Conservation (phyloP, 768 basidiomycete genomes). For the Rossbeevera mucosa region DNA sequence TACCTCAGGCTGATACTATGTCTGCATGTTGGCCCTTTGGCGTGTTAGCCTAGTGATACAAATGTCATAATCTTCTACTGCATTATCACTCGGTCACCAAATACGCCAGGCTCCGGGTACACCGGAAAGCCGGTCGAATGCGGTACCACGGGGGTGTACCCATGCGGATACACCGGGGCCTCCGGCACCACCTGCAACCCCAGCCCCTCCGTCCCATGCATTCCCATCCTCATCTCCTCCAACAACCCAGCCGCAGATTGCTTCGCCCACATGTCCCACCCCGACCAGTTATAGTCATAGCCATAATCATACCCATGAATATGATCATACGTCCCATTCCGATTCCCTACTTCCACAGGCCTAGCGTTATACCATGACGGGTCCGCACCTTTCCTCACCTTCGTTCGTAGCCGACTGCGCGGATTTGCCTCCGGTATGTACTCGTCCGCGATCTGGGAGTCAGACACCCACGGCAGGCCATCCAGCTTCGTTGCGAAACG, state of each 20-base stretch:
- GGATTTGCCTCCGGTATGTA: conserved; percentile 37
- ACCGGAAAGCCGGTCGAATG: background rate
- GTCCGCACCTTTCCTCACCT: conserved; percentile 13
- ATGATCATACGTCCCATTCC: background rate
- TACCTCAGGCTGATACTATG: no score
- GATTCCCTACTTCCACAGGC: conserved; percentile 5
- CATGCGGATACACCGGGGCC: conserved; percentile 17
- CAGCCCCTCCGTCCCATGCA: background rate
- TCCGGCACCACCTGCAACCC: background rate
- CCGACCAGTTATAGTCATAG: conserved; percentile 8
- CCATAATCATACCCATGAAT: background rate
- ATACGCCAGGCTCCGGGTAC: conserved; percentile 7
- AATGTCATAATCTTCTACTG: background rate
- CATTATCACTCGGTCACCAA: background rate
- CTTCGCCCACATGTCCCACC: conserved; percentile 26
- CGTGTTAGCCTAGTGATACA: background rate
- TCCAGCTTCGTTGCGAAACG: conserved; percentile 35
- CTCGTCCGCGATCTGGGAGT: conserved; percentile 39
- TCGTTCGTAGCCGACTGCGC: conserved; percentile 15
- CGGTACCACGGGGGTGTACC: conserved; percentile 14
- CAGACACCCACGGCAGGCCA: conserved; percentile 42
- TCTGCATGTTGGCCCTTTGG: background rate
- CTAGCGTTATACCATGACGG: conserved; percentile 28
- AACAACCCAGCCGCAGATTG: conserved; percentile 16
- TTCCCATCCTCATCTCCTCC: background rate